These are phyloP conservation scores for Ailanthus altissimus DNA, from an alignment of 345 rosid species.

Conservation along the genomic window DNA sequence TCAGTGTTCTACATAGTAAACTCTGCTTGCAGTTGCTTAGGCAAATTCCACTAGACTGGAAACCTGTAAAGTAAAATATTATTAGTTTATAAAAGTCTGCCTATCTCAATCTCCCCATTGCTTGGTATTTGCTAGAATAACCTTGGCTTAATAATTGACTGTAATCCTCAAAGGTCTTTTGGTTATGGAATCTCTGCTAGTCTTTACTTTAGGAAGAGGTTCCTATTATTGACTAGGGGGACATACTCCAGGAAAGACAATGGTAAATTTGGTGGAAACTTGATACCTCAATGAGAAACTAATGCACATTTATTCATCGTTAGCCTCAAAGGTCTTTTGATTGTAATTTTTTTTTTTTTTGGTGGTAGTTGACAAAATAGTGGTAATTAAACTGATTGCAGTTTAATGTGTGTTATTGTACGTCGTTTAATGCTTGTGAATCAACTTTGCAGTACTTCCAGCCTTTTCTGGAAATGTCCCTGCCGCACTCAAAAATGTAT, in stretches of 20 bases:
- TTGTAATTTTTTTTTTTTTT: no score
- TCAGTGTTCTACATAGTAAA: neutral
- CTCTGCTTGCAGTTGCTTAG: neutral
- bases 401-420: conserved; percentile 12
- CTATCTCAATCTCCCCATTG: neutral
- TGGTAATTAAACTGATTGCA: no score
- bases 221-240: neutral
- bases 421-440: conserved; percentile 13
- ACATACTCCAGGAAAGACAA: neutral
- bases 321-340: no score
- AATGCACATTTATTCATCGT: no score
- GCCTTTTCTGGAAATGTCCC: conserved; percentile 78
- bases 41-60: neutral
- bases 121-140: neutral
- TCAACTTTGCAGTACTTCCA: conserved; percentile 58
- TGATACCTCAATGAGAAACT: neutral
- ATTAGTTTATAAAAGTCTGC: neutral
- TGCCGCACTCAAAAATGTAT: conserved; percentile 48
- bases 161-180: neutral
- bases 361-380: no score
- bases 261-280: neutral
- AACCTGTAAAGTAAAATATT: neutral
- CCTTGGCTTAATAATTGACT: neutral
- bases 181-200: neutral
- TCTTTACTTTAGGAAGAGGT: neutral